phyloP scores from a whole-genome alignment of 2,329 filamentous ascomycete genomes.

The Elsinoe necatrix region DNA sequence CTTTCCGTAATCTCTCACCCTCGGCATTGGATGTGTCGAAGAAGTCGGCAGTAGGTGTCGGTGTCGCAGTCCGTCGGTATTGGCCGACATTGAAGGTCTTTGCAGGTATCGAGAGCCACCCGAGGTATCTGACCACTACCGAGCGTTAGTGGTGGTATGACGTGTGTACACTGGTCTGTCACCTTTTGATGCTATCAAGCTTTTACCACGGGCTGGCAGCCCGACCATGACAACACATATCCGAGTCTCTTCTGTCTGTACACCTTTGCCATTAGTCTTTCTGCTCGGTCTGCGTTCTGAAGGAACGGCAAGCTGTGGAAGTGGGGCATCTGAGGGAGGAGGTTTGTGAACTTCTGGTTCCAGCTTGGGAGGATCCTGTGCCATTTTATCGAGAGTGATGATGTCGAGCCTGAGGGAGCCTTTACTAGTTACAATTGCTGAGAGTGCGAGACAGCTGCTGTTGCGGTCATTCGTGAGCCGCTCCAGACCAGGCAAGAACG shows the following conservation, averaged over 20 bases:
- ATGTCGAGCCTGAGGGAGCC: not conserved
- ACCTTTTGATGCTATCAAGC: constrained; percentile 96
- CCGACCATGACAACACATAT: constrained; percentile 99
- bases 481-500: not conserved
- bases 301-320: constrained; percentile 7
- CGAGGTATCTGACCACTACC: constrained; percentile 61
- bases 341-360: constrained; percentile 6
- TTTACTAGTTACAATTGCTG: no score
- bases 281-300: constrained; percentile 17
- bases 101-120: constrained; percentile 90
- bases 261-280: constrained; percentile 54
- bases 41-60: constrained; percentile 86
- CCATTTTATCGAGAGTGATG: constrained; percentile 4
- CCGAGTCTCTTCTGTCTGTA: constrained; percentile 89
- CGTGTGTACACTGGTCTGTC: constrained; percentile 26
- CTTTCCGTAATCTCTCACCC: constrained; percentile 78
- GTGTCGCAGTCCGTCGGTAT: constrained; percentile 82
- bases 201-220: constrained; percentile 90
- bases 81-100: constrained; percentile 96
- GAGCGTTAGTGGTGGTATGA: not conserved
- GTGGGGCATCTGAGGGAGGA: constrained; percentile 5
- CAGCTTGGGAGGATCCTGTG: constrained; percentile 11
- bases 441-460: not conserved
- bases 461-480: not conserved
- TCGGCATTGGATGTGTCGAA: constrained; percentile 87